Percentiles rank a stretch among this genome's conserved stretches.
phyloP scores from a whole-genome alignment of 495 filamentous ascomycete species.

The Articulospora tetracladia region DNA sequence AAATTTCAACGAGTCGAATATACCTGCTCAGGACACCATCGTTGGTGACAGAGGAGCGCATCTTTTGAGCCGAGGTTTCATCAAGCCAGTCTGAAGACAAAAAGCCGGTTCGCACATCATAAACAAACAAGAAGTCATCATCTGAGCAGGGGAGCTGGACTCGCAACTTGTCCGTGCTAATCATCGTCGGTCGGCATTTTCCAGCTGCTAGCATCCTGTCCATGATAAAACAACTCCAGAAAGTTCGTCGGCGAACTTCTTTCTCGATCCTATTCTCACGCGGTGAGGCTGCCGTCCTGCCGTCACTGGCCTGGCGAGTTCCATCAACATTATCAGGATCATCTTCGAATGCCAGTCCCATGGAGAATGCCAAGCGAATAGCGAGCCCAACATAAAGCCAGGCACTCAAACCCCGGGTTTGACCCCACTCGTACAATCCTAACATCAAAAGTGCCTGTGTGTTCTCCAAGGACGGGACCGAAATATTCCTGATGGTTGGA shows the following conservation, averaged over 20 bases:
- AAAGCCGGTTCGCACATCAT: slow-evolving; percentile 59
- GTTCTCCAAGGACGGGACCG: slow-evolving; percentile 58
- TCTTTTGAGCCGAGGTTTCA: slow-evolving; percentile 15
- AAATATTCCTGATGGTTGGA: slow-evolving; percentile 43
- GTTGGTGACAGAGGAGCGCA: slow-evolving; percentile 50
- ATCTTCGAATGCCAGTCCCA: slow-evolving; percentile 67
- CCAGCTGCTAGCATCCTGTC: slow-evolving; percentile 77
- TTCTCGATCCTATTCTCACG: slow-evolving; percentile 54
- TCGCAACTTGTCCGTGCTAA: slow-evolving; percentile 61
- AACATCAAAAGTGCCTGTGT: slow-evolving; percentile 81
- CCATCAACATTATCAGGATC: slow-evolving; percentile 25
- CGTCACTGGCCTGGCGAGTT: slow-evolving; percentile 1
- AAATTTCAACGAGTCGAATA: slow-evolving; percentile 73
- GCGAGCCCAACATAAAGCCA: slow-evolving; percentile 78
- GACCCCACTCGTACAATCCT: slow-evolving; percentile 80
- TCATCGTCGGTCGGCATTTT: slow-evolving; percentile 67
- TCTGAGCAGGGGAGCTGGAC: slow-evolving; percentile 67
- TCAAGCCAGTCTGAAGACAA: slow-evolving; percentile 26
- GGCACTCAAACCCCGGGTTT: slow-evolving; percentile 65
- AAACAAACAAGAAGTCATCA: slow-evolving; percentile 61
- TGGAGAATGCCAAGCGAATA: slow-evolving; percentile 67
- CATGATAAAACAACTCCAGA: slow-evolving; percentile 82
- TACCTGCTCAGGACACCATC: slow-evolving; percentile 73
- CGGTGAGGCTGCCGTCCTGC: slow-evolving; percentile 23
- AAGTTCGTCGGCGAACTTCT: slow-evolving; percentile 76